Conservation (phyloP, 1,284 basidiomycete species). For the Nidula niveotomentosa region DNA sequence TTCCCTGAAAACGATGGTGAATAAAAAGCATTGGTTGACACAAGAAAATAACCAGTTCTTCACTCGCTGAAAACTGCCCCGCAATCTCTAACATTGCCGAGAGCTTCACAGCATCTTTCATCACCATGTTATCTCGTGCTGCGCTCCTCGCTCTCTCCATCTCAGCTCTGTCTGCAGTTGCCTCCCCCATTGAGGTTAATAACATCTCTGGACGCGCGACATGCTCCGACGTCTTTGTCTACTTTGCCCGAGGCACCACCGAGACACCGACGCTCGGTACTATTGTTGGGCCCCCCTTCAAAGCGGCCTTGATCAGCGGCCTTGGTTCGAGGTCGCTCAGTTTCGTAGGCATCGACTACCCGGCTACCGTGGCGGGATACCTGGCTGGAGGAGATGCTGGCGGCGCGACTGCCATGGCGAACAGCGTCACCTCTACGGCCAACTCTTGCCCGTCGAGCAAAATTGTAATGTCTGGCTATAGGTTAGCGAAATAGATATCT, state of each 20-base stretch:
- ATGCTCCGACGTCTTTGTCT: slow-evolving; percentile 26
- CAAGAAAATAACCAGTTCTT: no score
- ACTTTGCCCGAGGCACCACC: slow-evolving; percentile 29
- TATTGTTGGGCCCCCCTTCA: slow-evolving; percentile 30
- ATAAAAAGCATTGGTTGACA: no score
- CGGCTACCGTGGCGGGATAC: slow-evolving; percentile 29
- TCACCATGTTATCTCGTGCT: no score
- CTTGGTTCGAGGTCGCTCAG: slow-evolving; percentile 21
- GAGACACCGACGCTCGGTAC: slow-evolving; percentile 23
- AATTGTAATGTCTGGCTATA: slow-evolving; percentile 32
- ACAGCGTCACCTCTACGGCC: slow-evolving; percentile 23
- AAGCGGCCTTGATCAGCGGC: slow-evolving; percentile 20
- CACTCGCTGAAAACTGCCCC: no score
- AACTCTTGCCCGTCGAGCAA: slow-evolving; percentile 30
- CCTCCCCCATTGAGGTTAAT: no score
- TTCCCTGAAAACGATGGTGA: no score
- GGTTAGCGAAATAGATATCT: slow-evolving; percentile 13
- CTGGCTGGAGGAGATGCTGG: slow-evolving; percentile 31
- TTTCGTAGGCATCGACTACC: slow-evolving; percentile 32
- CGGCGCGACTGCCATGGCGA: slow-evolving; percentile 32
- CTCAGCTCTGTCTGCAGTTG: no score
- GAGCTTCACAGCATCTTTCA: no score
- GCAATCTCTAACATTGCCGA: no score
- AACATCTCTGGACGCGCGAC: not conserved
- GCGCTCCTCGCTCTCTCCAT: no score